Percentiles rank a stretch among this genome's conserved stretches.
Conservation (phyloP, 2,329 filamentous ascomycete genomes). For the Lachnellula arida region DNA sequence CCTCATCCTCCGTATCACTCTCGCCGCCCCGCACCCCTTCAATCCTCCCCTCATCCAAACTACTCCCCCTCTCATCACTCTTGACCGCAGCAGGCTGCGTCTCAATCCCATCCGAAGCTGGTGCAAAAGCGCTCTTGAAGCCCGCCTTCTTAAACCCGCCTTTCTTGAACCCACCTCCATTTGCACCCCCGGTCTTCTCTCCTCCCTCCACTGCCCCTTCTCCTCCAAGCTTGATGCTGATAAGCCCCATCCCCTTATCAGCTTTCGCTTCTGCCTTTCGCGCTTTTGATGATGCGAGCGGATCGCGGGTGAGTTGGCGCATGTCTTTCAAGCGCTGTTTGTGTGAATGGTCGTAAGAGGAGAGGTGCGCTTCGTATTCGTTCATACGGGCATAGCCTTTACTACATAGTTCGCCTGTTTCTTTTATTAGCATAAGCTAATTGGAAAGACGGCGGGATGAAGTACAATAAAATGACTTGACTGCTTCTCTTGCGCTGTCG, state of each 20-base stretch:
- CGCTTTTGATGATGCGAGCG: slow-evolving; percentile 58
- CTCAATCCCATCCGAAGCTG: slow-evolving; percentile 42
- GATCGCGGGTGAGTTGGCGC: slow-evolving; percentile 76
- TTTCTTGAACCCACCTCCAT: slow-evolving; percentile 56
- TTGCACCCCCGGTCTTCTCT: slow-evolving; percentile 17
- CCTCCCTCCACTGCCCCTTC: slow-evolving; percentile 24
- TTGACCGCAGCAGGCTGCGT: slow-evolving; percentile 30
- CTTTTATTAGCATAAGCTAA: slow-evolving; percentile 5
- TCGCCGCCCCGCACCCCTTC: slow-evolving; percentile 48
- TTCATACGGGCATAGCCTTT: slow-evolving; percentile 95
- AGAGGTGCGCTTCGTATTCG: slow-evolving; percentile 92
- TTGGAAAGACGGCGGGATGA: neutral
- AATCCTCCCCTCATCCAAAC: slow-evolving; percentile 19
- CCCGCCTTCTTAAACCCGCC: slow-evolving; percentile 77
- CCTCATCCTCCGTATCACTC: slow-evolving; percentile 66
- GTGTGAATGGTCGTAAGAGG: slow-evolving; percentile 93
- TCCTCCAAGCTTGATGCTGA: slow-evolving; percentile 59
- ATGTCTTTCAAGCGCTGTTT: slow-evolving; percentile 85
- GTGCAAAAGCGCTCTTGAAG: slow-evolving; percentile 71
- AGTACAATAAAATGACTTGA: slow-evolving; percentile 72
- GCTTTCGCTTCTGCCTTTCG: slow-evolving; percentile 68
- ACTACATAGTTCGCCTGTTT: slow-evolving; percentile 66
- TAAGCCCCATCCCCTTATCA: slow-evolving; percentile 53
- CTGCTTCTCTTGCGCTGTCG: slow-evolving; percentile 66
- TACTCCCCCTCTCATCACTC: slow-evolving; percentile 29